A percentile compares a stretch with the other conserved stretches of the same genome.
Conservation (phyloP, 331 rosid genomes). For the Pyracantha coccinea region DNA sequence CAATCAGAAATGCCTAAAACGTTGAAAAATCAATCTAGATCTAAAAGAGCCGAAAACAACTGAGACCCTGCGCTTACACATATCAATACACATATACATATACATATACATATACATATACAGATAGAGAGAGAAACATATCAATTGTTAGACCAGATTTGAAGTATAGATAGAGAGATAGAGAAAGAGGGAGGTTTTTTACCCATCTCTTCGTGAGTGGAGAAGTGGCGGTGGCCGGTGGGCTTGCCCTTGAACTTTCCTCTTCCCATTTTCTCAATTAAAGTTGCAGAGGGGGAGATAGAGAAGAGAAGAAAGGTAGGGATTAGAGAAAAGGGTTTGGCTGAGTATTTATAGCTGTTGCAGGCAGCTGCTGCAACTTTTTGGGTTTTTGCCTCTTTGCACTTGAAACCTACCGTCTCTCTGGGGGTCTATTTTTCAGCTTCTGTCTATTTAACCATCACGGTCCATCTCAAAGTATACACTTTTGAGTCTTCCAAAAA, state of each 20-base stretch:
- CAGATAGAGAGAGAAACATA: no score
- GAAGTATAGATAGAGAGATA: background rate
- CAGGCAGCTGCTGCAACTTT: background rate
- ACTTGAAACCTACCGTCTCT: background rate
- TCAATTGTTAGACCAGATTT: background rate
- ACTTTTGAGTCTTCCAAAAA: no score
- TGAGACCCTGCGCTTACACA: background rate
- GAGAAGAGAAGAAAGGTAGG: background rate
- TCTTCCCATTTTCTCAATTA: conserved; percentile 39
- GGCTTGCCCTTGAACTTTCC: conserved; percentile 69
- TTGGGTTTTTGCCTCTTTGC: background rate
- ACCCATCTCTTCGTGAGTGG: conserved; percentile 47
- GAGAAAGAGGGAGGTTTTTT: background rate
- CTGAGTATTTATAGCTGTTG: background rate
- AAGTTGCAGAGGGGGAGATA: conserved; percentile 1
- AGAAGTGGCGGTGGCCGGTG: conserved; percentile 56
- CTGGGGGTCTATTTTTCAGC: background rate
- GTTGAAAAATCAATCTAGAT: background rate
- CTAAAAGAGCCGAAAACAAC: background rate
- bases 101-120: no score
- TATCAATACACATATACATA: background rate
- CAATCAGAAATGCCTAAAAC: background rate
- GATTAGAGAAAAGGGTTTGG: background rate
- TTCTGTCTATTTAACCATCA: background rate
- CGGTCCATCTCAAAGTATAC: background rate